phyloP scores from a whole-genome alignment of 2,329 filamentous ascomycete genomes.

The Thelonectria rubi region DNA sequence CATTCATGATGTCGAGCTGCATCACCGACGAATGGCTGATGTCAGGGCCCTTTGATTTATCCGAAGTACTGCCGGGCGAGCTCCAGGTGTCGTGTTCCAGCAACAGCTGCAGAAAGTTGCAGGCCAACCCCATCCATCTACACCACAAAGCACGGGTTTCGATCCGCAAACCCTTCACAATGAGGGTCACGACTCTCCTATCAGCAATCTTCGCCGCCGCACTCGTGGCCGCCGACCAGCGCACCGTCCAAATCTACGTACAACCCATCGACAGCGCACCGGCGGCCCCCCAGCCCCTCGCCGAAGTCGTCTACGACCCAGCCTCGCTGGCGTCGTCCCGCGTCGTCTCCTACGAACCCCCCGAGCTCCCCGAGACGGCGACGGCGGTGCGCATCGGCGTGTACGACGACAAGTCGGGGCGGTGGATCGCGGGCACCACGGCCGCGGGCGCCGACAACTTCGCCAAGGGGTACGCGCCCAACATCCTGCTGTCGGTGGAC shows the following conservation, averaged over 20 bases:
- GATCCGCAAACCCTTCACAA: constrained; percentile 37
- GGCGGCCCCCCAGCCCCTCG: constrained; percentile 55
- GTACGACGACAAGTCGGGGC: constrained; percentile 57
- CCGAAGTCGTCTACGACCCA: constrained; percentile 65
- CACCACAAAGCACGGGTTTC: constrained; percentile 2
- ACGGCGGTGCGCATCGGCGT: constrained; percentile 66
- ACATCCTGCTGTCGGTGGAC: constrained; percentile 63
- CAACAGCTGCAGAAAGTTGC: constrained; percentile 15
- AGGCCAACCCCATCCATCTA: constrained; percentile 16
- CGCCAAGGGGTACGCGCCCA: constrained; percentile 67
- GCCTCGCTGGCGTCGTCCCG: constrained; percentile 54
- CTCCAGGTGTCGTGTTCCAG: constrained; percentile 35
- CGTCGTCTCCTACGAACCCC: constrained; percentile 64
- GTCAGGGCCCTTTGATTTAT: constrained; percentile 21
- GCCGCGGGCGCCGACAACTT: constrained; percentile 67
- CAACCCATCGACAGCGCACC: constrained; percentile 56
- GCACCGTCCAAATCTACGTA: constrained; percentile 62
- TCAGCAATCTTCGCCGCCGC: constrained; percentile 55
- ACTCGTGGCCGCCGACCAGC: constrained; percentile 51
- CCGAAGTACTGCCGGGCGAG: constrained; percentile 36
- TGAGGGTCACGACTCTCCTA: constrained; percentile 54
- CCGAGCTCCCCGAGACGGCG: constrained; percentile 57
- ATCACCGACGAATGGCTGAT: neutral
- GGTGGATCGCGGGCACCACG: constrained; percentile 65
- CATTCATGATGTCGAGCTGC: too few relatives aligned